Base-by-base conservation (phyloP, 768 basidiomycete species). In the Russula sp. region DNA sequence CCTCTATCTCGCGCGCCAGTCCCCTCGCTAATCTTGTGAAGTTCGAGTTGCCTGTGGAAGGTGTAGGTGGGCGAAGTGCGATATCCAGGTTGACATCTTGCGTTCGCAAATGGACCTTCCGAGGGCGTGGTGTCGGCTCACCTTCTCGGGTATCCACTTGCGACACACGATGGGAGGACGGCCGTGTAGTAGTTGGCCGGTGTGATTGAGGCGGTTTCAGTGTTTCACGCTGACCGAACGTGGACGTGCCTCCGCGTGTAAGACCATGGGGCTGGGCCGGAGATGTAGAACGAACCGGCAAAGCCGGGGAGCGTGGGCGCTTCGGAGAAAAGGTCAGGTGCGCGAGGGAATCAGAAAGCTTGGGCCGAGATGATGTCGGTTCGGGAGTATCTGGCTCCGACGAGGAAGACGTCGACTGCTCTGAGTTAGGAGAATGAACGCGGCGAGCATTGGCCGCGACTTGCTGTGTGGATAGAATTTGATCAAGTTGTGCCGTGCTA, bases 241-340 rank as follows among this genome's bases (percentile, higher is more conserved):
- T 26, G 13, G 53, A 40, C 5, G 24, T 26, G 20, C 28, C 22
- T 56, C 65, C 11, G 22, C 16, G 66, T 7, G 46, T 38, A 34
- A 34, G 57, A 20, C 46, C 55, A 16, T 30, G 20, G n/a, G 16
- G 16, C 30, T 54, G 44, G 20, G 34, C 55, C 0, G 62, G 62
- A 5, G 66, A 64, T 26, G 60, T 30, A 48, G 66, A 46, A 20
- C 62, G 62, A 4, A 60, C 46, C 16, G 14, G 59, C 48, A 64
- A 55, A 7, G 66, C 66, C 14, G 68, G 68, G 30, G 68, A 69
- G 49, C 88, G 83, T 1, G 88, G 90, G 16, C 90, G 82, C 71
- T 87, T 85, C 1, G 90, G 90, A 16, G 89, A 90, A 74, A 92
- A 89, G 0, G 83, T 82, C 44, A 88, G 82, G 49, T 83, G 83